Conservation (phyloP, 2,329 filamentous ascomycete species). For the Stromatinia cepivora region DNA sequence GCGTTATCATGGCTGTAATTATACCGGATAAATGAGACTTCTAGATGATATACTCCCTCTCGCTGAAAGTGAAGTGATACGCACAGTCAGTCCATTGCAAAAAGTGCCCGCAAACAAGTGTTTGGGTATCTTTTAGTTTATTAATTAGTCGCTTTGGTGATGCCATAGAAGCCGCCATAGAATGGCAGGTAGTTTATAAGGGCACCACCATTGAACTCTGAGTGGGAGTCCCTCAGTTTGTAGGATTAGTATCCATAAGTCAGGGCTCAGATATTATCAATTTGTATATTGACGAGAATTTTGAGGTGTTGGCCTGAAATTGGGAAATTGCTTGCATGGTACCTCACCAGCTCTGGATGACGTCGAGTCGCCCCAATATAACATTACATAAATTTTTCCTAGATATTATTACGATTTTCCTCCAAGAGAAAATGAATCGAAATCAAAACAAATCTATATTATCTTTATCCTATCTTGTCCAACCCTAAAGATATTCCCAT, state of each 20-base stretch:
- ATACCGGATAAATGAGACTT: not conserved
- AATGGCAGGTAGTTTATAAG: not conserved
- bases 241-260: no score
- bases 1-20: constrained; percentile 19
- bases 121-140: not conserved
- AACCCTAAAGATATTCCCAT: not conserved
- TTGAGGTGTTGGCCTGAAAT: no score
- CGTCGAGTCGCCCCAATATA: not conserved
- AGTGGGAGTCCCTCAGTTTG: no score
- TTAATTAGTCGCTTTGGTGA: not conserved
- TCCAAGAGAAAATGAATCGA: not conserved
- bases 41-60: not conserved
- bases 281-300: no score
- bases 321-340: no score
- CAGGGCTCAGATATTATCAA: no score
- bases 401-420: not conserved
- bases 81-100: not conserved
- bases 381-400: not conserved
- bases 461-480: not conserved
- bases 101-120: not conserved
- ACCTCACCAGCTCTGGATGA: not conserved
- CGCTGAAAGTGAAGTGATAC: not conserved
- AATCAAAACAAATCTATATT: not conserved
- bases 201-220: no score
- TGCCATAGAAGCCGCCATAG: no score